Evolutionary conservation across 164 flowering plant species (phyloP), one percentile per base, ranked within the genome.

Genomic region (Tinospora cordifolia): DNA sequence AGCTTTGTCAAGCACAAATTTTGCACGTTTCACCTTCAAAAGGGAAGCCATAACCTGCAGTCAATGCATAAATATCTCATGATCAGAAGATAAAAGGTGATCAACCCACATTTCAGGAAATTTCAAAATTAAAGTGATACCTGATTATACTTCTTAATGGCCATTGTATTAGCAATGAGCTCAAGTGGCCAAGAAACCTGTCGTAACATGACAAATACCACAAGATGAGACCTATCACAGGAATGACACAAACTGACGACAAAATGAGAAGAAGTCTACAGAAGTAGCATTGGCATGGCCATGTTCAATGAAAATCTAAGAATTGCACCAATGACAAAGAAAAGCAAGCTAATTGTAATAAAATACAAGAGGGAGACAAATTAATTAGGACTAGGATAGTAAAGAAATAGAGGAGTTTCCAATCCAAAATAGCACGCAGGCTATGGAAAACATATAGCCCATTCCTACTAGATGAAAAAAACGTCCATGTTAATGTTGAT

Each of bases 151-250:
- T 95, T 95, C 78, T 85, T 88, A 47, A 91, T 82, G 68, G 96
- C 90, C 77, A 91, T 96, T 11, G 80, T 44, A 70, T 92, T 92
- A 41, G 92, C 98, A 77, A 92, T 91, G 54, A 95, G 90, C 75
- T 95, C 99, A 77, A 95, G 96, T 6, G 99, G 99, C 98, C 99
- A 95, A 64, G 99, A 74, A 65, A 95, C 96, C 99, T 92, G 72
- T 22, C 70, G 78, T n/a, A n/a, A n/a, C n/a, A n/a, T 34, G 68
- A 70, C 21, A 68, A 49, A 74, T 30, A 63, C 27, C 26, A 22
- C 59, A 34, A 47, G 3, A 27, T 30, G 39, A 46, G 57, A 59
- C 27, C 57, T 27, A 49, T 0, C 57, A 41, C 0, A 41, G 46
- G 11, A 41, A 12, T 41, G 9, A 12, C 46, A 41, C 46, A 8